These are phyloP conservation scores for Epichloe gansuensis DNA, from an alignment of 2,329 filamentous ascomycete genomes.

Conservation along the genomic window DNA sequence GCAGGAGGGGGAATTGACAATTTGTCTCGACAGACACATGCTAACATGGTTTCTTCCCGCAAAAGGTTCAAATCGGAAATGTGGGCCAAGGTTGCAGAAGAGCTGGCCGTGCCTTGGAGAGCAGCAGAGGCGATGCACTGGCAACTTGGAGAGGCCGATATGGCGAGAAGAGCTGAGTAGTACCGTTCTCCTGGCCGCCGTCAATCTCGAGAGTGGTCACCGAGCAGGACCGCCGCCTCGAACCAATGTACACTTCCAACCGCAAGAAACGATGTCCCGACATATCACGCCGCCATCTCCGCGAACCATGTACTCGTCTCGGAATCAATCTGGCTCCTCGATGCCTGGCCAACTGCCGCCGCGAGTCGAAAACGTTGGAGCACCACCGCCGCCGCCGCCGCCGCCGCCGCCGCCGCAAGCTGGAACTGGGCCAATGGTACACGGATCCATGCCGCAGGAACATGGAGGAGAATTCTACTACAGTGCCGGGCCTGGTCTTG, in stretches of 20 bases:
- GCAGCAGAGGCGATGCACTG: slow-evolving; percentile 97
- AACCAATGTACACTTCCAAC: slow-evolving; percentile 31
- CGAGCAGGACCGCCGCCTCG: slow-evolving; percentile 27
- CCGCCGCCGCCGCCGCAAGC: slow-evolving; percentile 18
- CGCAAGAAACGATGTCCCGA: slow-evolving; percentile 33
- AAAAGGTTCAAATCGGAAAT: slow-evolving; percentile 94
- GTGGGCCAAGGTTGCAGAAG: slow-evolving; percentile 92
- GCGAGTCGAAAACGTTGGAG: slow-evolving; percentile 1
- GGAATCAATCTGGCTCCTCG: slow-evolving; percentile 20
- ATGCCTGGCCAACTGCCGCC: slow-evolving; percentile 24
- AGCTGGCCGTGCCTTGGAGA: slow-evolving; percentile 91
- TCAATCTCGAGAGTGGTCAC: slow-evolving; percentile 33
- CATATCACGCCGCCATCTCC: slow-evolving; percentile 31
- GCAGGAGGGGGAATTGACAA: neutral
- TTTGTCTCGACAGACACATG: neutral
- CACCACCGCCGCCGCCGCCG: slow-evolving; percentile 25
- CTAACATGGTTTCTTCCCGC: neutral
- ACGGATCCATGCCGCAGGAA: slow-evolving; percentile 14
- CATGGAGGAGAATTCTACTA: slow-evolving; percentile 21
- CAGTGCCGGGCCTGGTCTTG: slow-evolving; percentile 28
- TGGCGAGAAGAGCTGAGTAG: slow-evolving; percentile 82
- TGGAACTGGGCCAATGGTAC: slow-evolving; percentile 9
- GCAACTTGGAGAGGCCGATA: slow-evolving; percentile 86
- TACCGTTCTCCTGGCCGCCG: slow-evolving; percentile 64
- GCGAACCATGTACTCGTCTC: slow-evolving; percentile 26